Percentiles rank a stretch among this genome's conserved stretches.
phyloP scores from a whole-genome alignment of 306 rosid species.

The Vigna mungo region DNA sequence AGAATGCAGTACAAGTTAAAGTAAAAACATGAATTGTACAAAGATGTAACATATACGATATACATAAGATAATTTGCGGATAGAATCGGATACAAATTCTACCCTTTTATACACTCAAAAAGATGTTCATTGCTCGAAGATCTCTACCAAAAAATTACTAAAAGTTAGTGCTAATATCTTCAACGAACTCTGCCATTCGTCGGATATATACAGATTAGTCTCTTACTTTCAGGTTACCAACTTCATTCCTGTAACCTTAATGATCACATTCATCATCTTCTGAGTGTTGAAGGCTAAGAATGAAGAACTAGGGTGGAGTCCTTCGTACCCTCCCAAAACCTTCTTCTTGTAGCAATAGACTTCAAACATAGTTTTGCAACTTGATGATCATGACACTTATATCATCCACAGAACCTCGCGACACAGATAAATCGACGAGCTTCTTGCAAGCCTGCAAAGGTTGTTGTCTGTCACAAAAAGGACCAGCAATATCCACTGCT shows the following conservation, averaged over 20 bases:
- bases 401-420: conserved; percentile 80
- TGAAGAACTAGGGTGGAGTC: neutral
- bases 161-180: conserved; percentile 26
- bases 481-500: conserved; percentile 76
- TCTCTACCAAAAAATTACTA: conserved; percentile 9
- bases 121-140: conserved; percentile 30
- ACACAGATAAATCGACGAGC: conserved; percentile 69
- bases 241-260: conserved; percentile 9
- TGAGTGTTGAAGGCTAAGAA: conserved; percentile 31
- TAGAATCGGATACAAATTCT: neutral
- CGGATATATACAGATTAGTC: conserved; percentile 39
- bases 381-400: conserved; percentile 77
- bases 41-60: no score
- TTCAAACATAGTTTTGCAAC: conserved; percentile 54
- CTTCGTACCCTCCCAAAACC: neutral
- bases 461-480: conserved; percentile 56
- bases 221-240: conserved; percentile 9
- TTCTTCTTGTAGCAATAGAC: conserved; percentile 25
- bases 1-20: neutral
- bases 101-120: neutral
- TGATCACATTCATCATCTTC: conserved; percentile 18
- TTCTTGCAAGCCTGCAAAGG: conserved; percentile 73
- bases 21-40: neutral
- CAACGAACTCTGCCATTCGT: neutral
- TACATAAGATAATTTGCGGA: neutral